Conservation (phyloP, 306 rosid genomes). For the Sicyos baderoa region DNA sequence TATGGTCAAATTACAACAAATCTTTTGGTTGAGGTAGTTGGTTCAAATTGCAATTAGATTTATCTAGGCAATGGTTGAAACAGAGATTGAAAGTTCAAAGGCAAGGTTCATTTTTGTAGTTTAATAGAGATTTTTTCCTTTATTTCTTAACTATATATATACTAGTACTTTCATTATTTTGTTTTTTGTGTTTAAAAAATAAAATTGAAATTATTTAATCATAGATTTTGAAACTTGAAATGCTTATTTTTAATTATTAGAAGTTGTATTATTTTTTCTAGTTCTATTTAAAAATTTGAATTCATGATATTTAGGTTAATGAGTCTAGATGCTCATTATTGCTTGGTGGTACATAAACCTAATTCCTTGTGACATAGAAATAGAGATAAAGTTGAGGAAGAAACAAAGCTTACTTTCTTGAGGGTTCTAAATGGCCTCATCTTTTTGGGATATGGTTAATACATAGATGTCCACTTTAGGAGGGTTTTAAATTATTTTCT, state of each 20-base stretch:
- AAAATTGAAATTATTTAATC: neutral
- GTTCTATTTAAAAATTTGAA: too few relatives aligned
- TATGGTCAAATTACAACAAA: too few relatives aligned
- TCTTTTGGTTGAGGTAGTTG: too few relatives aligned
- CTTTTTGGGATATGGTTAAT: slow-evolving; percentile 1
- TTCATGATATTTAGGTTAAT: too few relatives aligned
- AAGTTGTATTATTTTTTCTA: too few relatives aligned
- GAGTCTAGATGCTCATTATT: neutral
- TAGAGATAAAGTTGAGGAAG: neutral
- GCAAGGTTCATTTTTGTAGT: neutral
- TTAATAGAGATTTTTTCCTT: too few relatives aligned
- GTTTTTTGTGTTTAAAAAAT: neutral
- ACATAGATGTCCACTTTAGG: slow-evolving; percentile 3
- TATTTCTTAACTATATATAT: too few relatives aligned
- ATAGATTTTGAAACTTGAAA: neutral
- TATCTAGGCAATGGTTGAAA: too few relatives aligned
- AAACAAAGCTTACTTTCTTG: slow-evolving; percentile 5
- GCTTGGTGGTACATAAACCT: neutral
- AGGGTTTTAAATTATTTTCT: too few relatives aligned
- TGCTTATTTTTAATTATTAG: neutral
- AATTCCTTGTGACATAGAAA: neutral
- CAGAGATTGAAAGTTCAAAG: too few relatives aligned
- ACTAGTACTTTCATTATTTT: neutral
- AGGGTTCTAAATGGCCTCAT: neutral
- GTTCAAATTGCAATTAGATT: too few relatives aligned